Conservation (phyloP, 495 filamentous ascomycete genomes). For the Tuber microsphaerosporum region DNA sequence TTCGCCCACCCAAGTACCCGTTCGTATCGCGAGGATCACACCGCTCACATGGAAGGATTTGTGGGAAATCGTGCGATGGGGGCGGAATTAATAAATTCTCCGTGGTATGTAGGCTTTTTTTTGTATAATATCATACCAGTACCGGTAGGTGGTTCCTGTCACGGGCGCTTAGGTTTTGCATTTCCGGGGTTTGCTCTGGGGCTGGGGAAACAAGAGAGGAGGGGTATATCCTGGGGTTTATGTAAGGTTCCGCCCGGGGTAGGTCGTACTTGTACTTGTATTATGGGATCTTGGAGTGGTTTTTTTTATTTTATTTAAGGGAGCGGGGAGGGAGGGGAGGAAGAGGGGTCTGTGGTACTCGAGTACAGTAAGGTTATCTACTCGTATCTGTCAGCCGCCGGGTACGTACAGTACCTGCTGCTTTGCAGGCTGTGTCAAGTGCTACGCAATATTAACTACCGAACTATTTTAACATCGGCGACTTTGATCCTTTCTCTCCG, state of each 20-base stretch:
- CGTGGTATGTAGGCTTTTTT: not conserved
- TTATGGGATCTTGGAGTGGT: not conserved
- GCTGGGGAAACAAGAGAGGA: not conserved
- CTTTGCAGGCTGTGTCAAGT: not conserved
- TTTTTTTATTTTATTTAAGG: not conserved
- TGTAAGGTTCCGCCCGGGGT: not conserved
- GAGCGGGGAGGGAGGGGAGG: not conserved
- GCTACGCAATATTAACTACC: not conserved
- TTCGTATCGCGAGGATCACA: not conserved
- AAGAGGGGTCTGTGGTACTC: not conserved
- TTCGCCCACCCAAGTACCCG: not conserved
- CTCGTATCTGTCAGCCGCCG: too few species aligned
- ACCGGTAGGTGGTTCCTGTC: not conserved
- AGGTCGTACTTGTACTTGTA: too few species aligned
- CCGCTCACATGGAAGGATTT: not conserved
- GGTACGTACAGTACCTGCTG: not conserved
- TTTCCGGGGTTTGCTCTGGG: not conserved
- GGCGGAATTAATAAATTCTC: not conserved
- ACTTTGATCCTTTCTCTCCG: too few species aligned
- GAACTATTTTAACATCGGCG: not conserved
- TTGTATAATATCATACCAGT: not conserved
- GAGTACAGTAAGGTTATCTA: not conserved
- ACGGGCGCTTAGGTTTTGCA: not conserved
- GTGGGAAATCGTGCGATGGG: not conserved
- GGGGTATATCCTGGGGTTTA: not conserved